Conservation (phyloP, 306 rosid genomes). For the Sphenostylis stenocarpa region DNA sequence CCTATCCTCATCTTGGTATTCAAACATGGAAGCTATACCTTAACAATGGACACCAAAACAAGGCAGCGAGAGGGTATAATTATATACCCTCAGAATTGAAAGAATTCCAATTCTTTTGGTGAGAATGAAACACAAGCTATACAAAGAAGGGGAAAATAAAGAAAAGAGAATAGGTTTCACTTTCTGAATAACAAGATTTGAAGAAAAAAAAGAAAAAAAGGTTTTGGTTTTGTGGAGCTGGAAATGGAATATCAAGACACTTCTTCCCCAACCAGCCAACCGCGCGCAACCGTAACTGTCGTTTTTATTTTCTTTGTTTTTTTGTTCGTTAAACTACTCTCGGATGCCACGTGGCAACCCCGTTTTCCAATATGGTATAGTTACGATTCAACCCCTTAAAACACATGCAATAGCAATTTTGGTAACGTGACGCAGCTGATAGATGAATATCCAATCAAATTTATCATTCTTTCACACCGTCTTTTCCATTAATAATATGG, state of each 20-base stretch:
- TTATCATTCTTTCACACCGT: too few relatives aligned
- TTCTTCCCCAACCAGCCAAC: conserved; percentile 49
- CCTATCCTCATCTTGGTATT: not conserved
- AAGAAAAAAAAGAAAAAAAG: not conserved
- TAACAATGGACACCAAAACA: conserved; percentile 27
- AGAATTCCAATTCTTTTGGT: conserved; percentile 24
- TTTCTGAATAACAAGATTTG: not conserved
- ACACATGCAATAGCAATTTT: not conserved
- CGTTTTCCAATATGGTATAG: not conserved
- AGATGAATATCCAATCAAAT: too few relatives aligned
- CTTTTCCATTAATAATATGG: too few relatives aligned
- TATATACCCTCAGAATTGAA: not conserved
- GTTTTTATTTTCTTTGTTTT: not conserved
- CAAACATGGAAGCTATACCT: conserved; percentile 47
- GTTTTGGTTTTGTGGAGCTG: conserved; percentile 39
- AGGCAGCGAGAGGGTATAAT: not conserved
- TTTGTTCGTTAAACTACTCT: not conserved
- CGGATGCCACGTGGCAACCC: conserved; percentile 34
- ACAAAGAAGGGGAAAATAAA: not conserved
- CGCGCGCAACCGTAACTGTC: conserved; percentile 41
- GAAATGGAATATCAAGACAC: conserved; percentile 32
- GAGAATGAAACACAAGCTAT: not conserved
- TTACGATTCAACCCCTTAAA: conserved; percentile 1
- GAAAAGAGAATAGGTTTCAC: not conserved
- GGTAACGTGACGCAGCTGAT: not conserved